phyloP scores from a whole-genome alignment of 129 eudicot genomes.

The Mikania micrantha region DNA sequence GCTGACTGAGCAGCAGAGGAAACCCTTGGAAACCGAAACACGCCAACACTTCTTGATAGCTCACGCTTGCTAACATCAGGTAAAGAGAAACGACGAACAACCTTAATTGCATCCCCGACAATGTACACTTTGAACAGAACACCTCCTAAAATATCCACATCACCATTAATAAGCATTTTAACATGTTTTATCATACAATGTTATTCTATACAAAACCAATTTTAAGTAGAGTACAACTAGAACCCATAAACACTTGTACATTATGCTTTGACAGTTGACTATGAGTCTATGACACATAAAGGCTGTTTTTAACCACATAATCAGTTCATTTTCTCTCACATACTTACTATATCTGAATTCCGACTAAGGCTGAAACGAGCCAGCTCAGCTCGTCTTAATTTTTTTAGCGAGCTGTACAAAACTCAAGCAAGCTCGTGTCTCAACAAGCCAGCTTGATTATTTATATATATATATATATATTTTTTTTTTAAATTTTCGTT shows the following conservation, averaged over 20 bases:
- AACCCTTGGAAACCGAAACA: constrained; percentile 87
- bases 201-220: neutral
- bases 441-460: too few species aligned
- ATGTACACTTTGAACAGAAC: constrained; percentile 82
- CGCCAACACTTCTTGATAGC: constrained; percentile 59
- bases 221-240: neutral
- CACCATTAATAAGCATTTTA: neutral
- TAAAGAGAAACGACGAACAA: constrained; percentile 77
- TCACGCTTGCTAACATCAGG: constrained; percentile 81
- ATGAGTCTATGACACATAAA: neutral
- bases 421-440: too few species aligned
- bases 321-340: neutral
- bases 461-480: too few species aligned
- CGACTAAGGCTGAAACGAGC: too few species aligned
- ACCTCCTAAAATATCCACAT: constrained; percentile 42
- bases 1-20: constrained; percentile 95
- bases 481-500: too few species aligned
- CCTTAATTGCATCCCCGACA: constrained; percentile 87
- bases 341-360: neutral
- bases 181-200: neutral
- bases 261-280: neutral
- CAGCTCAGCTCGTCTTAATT: too few species aligned
- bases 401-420: too few species aligned
- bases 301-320: neutral
- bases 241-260: neutral